Evolutionary conservation across 2,329 filamentous ascomycete genomes (phyloP), one percentile per base, ranked within the genome.

Genomic region (Xylariaceae sp.): DNA sequence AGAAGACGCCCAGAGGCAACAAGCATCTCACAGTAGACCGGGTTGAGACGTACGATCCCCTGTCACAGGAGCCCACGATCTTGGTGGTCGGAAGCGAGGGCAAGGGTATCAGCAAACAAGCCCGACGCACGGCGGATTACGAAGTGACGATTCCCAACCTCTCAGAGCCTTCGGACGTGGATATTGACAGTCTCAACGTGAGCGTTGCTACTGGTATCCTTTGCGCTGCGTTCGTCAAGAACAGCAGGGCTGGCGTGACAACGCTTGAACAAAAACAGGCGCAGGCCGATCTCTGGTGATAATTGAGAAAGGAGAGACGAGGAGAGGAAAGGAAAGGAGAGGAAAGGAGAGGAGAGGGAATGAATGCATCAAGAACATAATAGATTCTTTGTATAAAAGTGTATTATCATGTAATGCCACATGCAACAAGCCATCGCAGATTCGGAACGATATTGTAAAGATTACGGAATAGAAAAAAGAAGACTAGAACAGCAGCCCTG

Each of bases 121-220:
- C 94, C 61, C 84, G 83, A 66, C 83, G 81, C 48, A 80, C 83
- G 59, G 87, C 89, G 0, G 85, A 96, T 65, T 78, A 78, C 35
- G 79, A 86, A 66, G 68, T 88, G 3, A 83, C 86, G 5, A 90
- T 99, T 56, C 81, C 80, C 65, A 82, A 72, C 72, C 82, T 73
- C 73, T 75, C 65, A 64, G 80, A 56, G 10, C 11, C 74, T 48
- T 76, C 70, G 63, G 78, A 68, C 71, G 82, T 69, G 72, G 85
- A 66, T 71, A 85, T 99, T 2, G 93, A 97, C 74, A 96, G 92
- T 73, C 76, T 99, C 72, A 97, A 99, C 71, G 94, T 97, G 45
- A 91, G 90, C 70, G 92, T 96, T 17, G 93, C 94, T 1, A 85
- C 90, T 5, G 91, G 85, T 0, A 76, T 97, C 53, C 75, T 97